Percentiles rank a stretch among this genome's conserved stretches.
phyloP scores from a whole-genome alignment of 2,329 filamentous ascomycete species.

The Claviceps spartinae region DNA sequence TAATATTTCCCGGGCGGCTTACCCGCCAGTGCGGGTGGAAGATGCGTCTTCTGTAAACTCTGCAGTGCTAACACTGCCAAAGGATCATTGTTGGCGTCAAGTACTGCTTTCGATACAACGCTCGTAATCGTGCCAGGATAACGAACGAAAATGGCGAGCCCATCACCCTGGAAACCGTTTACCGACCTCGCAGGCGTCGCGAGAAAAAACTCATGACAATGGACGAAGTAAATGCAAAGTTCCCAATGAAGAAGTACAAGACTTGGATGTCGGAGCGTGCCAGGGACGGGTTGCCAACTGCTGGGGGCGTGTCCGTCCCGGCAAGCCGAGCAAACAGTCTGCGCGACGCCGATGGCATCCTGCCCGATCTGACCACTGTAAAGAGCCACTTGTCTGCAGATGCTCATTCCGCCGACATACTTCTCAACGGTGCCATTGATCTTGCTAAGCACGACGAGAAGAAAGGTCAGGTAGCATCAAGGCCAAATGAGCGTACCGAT shows the following conservation, averaged over 20 bases:
- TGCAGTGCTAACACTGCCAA: slow-evolving; percentile 13
- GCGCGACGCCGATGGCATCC: slow-evolving; percentile 48
- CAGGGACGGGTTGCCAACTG: slow-evolving; percentile 67
- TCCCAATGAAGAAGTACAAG: slow-evolving; percentile 94
- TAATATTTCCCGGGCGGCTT: neutral
- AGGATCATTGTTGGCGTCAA: slow-evolving; percentile 99
- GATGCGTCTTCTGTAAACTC: neutral
- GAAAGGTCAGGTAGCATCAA: slow-evolving; percentile 7
- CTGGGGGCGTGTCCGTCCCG: slow-evolving; percentile 67
- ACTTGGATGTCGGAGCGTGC: slow-evolving; percentile 77
- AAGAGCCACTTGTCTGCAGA: slow-evolving; percentile 31
- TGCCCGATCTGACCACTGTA: slow-evolving; percentile 25
- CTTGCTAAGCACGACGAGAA: slow-evolving; percentile 9
- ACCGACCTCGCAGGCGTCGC: slow-evolving; percentile 68
- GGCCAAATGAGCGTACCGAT: slow-evolving; percentile 7
- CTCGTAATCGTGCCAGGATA: slow-evolving; percentile 71
- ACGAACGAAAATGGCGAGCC: slow-evolving; percentile 71
- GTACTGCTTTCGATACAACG: slow-evolving; percentile 98
- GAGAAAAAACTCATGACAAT: slow-evolving; percentile 99
- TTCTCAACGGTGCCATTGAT: slow-evolving; percentile 7
- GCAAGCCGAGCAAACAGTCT: slow-evolving; percentile 62
- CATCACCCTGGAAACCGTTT: slow-evolving; percentile 77
- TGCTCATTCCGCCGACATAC: slow-evolving; percentile 10
- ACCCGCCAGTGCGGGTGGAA: no score
- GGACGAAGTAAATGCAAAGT: slow-evolving; percentile 96